phyloP scores from a whole-genome alignment of 345 rosid species.

The Populus nigra region DNA sequence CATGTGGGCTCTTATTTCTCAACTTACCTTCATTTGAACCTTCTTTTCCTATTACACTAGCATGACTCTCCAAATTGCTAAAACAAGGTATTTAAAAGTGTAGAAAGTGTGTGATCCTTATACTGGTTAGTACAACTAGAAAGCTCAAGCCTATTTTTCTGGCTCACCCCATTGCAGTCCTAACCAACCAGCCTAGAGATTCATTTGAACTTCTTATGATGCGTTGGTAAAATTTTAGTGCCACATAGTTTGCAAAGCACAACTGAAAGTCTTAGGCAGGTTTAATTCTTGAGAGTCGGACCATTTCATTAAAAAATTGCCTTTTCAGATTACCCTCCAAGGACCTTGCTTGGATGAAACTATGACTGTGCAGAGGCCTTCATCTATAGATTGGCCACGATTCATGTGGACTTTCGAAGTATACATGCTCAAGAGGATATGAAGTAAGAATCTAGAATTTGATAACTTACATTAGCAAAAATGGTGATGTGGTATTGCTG shows the following conservation, averaged over 20 bases:
- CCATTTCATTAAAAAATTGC: not conserved
- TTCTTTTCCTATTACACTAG: not conserved
- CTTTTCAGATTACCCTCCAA: not conserved
- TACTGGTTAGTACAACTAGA: no score
- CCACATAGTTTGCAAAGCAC: not conserved
- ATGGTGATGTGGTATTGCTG: not conserved
- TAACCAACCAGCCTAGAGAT: not conserved
- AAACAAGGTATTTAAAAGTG: no score
- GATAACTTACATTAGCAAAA: not conserved
- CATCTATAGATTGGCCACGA: not conserved
- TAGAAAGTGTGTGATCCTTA: no score
- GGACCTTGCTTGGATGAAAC: not conserved
- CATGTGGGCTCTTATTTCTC: not conserved
- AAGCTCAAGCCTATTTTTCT: no score
- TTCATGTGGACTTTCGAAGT: not conserved
- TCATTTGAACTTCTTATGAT: not conserved
- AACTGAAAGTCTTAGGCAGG: not conserved
- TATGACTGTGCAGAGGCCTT: not conserved
- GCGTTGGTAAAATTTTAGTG: not conserved
- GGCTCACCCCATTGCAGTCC: no score
- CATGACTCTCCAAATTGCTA: no score
- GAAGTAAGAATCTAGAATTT: not conserved
- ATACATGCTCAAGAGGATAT: not conserved
- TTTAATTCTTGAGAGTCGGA: not conserved
- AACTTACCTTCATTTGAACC: not conserved